These are phyloP conservation scores for Stevia rebaudiana DNA, from an alignment of 140 eudicot genomes.

Conservation along the genomic window DNA sequence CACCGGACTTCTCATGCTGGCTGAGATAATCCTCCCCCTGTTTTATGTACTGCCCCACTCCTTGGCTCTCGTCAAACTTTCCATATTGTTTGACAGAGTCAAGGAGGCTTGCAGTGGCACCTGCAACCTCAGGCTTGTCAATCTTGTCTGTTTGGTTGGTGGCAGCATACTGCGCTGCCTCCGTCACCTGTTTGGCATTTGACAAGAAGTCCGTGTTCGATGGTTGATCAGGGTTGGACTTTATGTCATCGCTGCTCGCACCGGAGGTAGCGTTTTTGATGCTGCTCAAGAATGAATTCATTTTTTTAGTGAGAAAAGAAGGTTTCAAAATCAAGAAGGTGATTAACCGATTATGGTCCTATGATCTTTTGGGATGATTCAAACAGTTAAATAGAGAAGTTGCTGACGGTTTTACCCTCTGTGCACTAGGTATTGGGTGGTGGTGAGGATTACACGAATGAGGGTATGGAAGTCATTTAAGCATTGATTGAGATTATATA, in stretches of 20 bases:
- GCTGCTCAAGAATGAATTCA: constrained; percentile 22
- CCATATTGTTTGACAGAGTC: constrained; percentile 52
- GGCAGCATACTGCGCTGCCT: constrained; percentile 45
- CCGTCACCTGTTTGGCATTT: constrained; percentile 60
- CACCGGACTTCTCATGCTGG: constrained; percentile 29
- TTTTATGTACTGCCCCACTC: constrained; percentile 55
- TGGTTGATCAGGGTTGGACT: constrained; percentile 22
- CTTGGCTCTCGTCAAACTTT: constrained; percentile 56
- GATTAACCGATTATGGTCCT: neutral
- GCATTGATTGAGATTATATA: neutral
- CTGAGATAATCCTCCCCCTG: constrained; percentile 66
- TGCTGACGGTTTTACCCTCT: constrained; percentile 18
- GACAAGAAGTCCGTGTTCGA: constrained; percentile 40
- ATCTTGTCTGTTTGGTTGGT: constrained; percentile 29
- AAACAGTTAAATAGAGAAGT: neutral
- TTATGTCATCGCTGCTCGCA: neutral
- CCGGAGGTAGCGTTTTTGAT: constrained; percentile 21
- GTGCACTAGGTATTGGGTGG: neutral
- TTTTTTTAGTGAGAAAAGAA: constrained; percentile 9
- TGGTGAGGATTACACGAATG: constrained; percentile 10
- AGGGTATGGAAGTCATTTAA: constrained; percentile 17
- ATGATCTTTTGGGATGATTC: neutral
- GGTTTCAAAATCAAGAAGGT: neutral
- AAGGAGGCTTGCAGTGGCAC: constrained; percentile 57
- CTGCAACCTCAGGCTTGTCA: constrained; percentile 41